Base-by-base conservation (phyloP, 2,329 filamentous ascomycete species). In the Neopestalotiopsis clavispora region DNA sequence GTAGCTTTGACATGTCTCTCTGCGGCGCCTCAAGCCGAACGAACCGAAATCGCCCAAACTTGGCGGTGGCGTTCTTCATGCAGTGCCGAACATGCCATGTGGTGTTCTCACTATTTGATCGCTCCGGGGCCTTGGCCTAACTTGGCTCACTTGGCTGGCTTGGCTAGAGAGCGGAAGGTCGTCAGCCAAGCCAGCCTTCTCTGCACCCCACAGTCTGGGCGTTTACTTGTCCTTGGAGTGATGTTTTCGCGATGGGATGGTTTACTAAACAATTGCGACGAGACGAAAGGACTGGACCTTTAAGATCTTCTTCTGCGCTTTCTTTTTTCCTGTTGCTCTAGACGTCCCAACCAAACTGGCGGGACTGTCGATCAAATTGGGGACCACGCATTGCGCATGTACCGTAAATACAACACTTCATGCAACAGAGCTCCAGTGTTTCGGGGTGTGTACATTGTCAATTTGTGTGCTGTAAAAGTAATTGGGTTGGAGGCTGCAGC, bases 1-100 rank as follows among this genome's bases (percentile, higher is more conserved):
- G 45, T 52, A 14, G 17, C 20, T 52, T 52, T 52, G 17, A n/a
- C 17, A 52, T 20, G 45, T 52, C 45, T 52, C 17, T 20, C 14
- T 52, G n/a, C 45, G 45, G 45, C 45, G 45, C 45, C 45, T 52
- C 45, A 52, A 52, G 40, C 61, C 61, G 61, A 64, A 64, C 28
- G 9, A 28, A 52, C 61, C 42, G 61, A 64, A 20, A 45, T 17
- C 17, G 38, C 20, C 23, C 45, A 52, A 38, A 64, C 38, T 64
- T 49, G 61, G 61, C 34, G n/a, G 61, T 64, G 61, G 61, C 61
- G 61, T 40, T 52, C n/a, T 14, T 52, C 49, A 34, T 64, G 32
- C 38, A 64, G 34, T 64, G 34, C 61, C 61, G 61, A 45, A 28
- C 17, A 9, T 64, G 61, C 61, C 61, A 64, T 64, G 40, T 64